Evolutionary conservation across 2,329 filamentous ascomycete genomes (phyloP), one percentile per base, ranked within the genome.

Genomic region (Monosporascus sp.): DNA sequence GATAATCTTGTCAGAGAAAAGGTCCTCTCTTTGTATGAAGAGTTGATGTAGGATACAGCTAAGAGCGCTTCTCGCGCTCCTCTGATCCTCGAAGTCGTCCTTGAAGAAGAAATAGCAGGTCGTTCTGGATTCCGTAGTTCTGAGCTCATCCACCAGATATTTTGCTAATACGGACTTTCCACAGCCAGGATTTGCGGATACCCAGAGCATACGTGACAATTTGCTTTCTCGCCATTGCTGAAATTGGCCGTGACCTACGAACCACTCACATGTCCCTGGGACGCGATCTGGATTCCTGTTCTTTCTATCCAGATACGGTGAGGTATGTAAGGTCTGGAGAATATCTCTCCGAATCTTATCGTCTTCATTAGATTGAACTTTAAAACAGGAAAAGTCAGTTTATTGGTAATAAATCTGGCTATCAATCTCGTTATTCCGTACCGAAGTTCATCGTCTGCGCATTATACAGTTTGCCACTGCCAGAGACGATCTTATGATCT

Each of bases 21-120:
- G 54, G 36, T 14, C 26, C 1, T 53, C 54, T 16, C 56, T 61
- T 41, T 64, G 56, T 0, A 7, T 40, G 48, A 76, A 69, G 1
- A 77, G 53, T 34, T 76, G 73, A n/a, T 66, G 69, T 4, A 77
- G 40, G 0, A 76, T 59, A 20, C 64, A 67, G 27, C 66, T 64
- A 0, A 76, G 41, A 14, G 73, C 73, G 40, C 31, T 56, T 14
- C 54, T 56, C 3, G 58, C 31, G 9, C 48, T 66, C 14, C 53
- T 70, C 41, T 31, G 27, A 31, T 31, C 27, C 3, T 31, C 27
- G 27, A 31, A 31, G 27, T 31, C 27, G 27, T 31, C 74, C 70
- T 19, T 75, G 63, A 76, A 76, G 58, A 76, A 77, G 61, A 75
- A 77, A 49, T 75, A 76, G 48, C 69, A 73, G 3, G 59, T 61